These are phyloP conservation scores for Cercophora scortea DNA, from an alignment of 495 filamentous ascomycete species.

Conservation along the genomic window DNA sequence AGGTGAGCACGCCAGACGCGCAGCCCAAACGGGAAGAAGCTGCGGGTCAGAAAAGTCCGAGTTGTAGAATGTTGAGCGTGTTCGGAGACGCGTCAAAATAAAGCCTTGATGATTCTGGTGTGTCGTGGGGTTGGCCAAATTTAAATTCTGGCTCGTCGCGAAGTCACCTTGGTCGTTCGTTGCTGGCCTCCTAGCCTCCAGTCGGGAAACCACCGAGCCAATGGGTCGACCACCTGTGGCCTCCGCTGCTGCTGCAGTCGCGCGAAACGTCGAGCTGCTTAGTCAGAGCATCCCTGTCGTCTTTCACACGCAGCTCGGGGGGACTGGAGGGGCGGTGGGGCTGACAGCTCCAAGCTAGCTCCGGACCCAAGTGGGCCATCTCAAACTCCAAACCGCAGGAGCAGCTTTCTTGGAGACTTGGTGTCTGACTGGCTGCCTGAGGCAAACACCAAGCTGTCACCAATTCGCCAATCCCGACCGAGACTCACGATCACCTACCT, in stretches of 20 bases:
- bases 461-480: conserved; percentile 12
- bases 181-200: background rate
- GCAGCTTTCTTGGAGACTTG: background rate
- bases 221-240: background rate
- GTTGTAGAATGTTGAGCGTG: background rate
- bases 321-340: background rate
- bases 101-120: background rate
- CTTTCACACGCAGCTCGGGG: background rate
- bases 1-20: conserved; percentile 4
- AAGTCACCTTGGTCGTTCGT: conserved; percentile 3
- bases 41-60: no score
- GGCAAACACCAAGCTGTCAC: conserved; percentile 1
- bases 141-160: conserved; percentile 1
- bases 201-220: background rate
- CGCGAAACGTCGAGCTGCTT: background rate
- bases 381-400: background rate
- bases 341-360: background rate
- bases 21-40: background rate
- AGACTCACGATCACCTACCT: background rate
- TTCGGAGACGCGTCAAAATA: conserved; percentile 8
- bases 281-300: background rate
- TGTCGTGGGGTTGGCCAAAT: background rate
- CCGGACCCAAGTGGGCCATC: background rate
- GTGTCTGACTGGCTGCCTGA: conserved; percentile 7
- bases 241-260: background rate